Evolutionary conservation across 2,329 filamentous ascomycete species (phyloP), one percentile per base, ranked within the genome.

Genomic region (Neonectria neomacrospora): DNA sequence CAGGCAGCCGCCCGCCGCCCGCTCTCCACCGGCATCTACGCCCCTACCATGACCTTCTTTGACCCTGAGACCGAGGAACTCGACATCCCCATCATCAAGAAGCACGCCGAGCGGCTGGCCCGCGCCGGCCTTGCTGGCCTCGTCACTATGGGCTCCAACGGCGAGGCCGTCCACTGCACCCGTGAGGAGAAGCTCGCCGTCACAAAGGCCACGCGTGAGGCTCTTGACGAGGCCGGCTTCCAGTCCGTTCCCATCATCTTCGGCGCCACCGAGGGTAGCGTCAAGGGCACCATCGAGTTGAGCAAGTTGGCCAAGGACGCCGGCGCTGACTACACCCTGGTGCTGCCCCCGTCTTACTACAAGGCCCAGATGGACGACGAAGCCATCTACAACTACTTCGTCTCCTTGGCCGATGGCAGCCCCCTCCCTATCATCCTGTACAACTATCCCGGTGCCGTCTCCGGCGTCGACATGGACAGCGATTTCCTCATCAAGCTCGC

Each of bases 21-120:
- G 67, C 86, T 96, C 58, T 90, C 91, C 47, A 90, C 90, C 74
- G 92, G 93, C 76, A 94, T 96, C 77, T 96, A 96, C 79, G 91
- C 91, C 64, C 93, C 93, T 26, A 95, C 91, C 64, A 93, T 96
- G 89, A 96, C 93, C 73, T 96, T 97, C 79, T 97, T 97, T 83
- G 83, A 95, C 79, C 85, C 90, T 7, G 86, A 90, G 68, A 96
- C 92, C 48, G 93, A 97, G 80, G 92, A 96, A 52, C 85, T 97
- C 72, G 93, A 97, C 75, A 88, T 94, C 67, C 84, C 91, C 37
- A 86, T 87, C 63, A 92, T 96, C 81, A 91, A 92, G 80, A 90
- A 87, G 75, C 93, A 97, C 76, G 91, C 92, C 23, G 88, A 92
- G 70, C 90, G 93, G 51, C 88, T 97, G 51, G 91, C 90, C 41